Percentiles rank a stretch among this genome's conserved stretches.
These are phyloP conservation scores for Phytophthora constricta DNA, from an alignment of 352 stramenopile genomes.

Conservation along the genomic window DNA sequence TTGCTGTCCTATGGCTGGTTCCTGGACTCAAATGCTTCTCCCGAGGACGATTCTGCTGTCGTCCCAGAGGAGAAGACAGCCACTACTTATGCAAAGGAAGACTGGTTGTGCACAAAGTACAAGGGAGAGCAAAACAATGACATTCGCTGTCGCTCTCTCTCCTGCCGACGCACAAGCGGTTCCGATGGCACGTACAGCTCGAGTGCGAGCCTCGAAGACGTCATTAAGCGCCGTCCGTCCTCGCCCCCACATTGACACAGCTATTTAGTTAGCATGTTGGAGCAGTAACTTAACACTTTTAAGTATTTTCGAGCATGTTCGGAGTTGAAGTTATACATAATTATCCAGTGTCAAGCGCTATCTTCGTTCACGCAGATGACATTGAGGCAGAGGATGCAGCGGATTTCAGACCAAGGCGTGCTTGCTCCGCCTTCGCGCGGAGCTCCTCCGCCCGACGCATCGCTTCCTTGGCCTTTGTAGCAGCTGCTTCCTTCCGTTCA, in stretches of 20 bases:
- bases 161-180: slow-evolving; percentile 42
- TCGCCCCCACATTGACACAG: slow-evolving; percentile 25
- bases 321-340: too few relatives aligned
- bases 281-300: not conserved
- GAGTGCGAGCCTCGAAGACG: slow-evolving; percentile 65
- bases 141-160: slow-evolving; percentile 49
- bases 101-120: slow-evolving; percentile 30
- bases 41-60: slow-evolving; percentile 6
- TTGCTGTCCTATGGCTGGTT: slow-evolving; percentile 74
- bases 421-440: slow-evolving; percentile 56
- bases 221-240: slow-evolving; percentile 30
- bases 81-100: slow-evolving; percentile 13
- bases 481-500: slow-evolving; percentile 50
- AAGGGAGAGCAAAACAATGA: slow-evolving; percentile 17
- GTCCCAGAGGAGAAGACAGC: slow-evolving; percentile 19
- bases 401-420: slow-evolving; percentile 41
- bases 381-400: slow-evolving; percentile 15
- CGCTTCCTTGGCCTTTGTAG: slow-evolving; percentile 60
- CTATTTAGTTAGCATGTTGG: too few relatives aligned
- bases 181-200: slow-evolving; percentile 67
- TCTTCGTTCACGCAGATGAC: slow-evolving; percentile 29
- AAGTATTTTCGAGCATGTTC: too few relatives aligned
- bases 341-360: too few relatives aligned
- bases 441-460: slow-evolving; percentile 65
- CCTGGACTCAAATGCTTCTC: slow-evolving; percentile 17